Conservation (phyloP, 306 rosid species). For the Lathyrus oleraceus region DNA sequence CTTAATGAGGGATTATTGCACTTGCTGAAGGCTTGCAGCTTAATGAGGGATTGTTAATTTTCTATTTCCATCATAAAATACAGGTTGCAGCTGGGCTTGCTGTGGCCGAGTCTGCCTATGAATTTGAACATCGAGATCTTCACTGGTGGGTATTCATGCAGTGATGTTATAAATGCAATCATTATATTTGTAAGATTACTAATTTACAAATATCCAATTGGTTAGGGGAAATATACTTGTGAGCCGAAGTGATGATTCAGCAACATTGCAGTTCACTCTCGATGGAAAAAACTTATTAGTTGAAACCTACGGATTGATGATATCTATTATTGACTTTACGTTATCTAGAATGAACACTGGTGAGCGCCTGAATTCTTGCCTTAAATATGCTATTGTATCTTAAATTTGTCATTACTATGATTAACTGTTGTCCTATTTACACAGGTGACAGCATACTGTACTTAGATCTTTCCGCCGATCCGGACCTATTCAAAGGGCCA, state of each 20-base stretch:
- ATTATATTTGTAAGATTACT: conserved; percentile 16
- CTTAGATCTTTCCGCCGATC: conserved; percentile 81
- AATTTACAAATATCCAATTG: conserved; percentile 37
- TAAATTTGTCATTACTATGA: conserved; percentile 29
- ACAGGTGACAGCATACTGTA: conserved; percentile 82
- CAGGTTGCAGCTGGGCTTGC: conserved; percentile 89
- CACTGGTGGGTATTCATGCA: conserved; percentile 65
- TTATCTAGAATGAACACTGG: conserved; percentile 90
- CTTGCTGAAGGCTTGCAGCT: conserved; percentile 18
- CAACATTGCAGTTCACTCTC: conserved; percentile 68
- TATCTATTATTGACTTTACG: conserved; percentile 88
- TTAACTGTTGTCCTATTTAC: conserved; percentile 28
- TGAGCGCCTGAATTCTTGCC: conserved; percentile 33
- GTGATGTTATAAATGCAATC: conserved; percentile 20
- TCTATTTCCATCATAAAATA: conserved; percentile 28
- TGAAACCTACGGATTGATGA: conserved; percentile 67
- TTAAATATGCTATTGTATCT: background rate
- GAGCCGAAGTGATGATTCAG: conserved; percentile 63
- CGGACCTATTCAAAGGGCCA: conserved; percentile 76
- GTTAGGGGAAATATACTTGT: conserved; percentile 88
- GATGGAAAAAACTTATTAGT: conserved; percentile 64
- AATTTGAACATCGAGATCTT: conserved; percentile 97
- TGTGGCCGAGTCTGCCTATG: conserved; percentile 91
- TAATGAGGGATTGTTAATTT: conserved; percentile 31
- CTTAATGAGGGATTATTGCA: conserved; percentile 33